Evolutionary conservation across 148 eudicot genomes (phyloP), one percentile per base, ranked within the genome.

Genomic region (Camellia granthamiana): DNA sequence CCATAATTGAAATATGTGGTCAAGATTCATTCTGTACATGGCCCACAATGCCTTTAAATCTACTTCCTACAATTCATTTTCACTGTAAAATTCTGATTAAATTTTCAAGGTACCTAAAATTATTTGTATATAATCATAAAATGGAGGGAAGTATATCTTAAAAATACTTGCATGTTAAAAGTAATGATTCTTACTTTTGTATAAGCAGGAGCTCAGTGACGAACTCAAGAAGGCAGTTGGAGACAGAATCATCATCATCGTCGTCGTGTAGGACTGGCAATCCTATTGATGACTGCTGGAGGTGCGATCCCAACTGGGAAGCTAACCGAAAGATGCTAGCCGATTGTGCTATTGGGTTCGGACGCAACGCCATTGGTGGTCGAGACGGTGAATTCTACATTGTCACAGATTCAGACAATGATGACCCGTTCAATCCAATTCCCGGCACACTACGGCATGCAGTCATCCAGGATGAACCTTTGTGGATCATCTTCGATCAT

Each of bases 281-380:
- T n/a, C 83, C 83, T 10, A 76, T 81, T 0, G 83, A 81, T 19
- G 83, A 81, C 49, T 81, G 83, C 13, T 75, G 83, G 83, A 59
- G 79, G 79, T 81, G 83, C 4, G 83, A 81, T 59, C 79, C 83
- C 3, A 69, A 81, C 74, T 81, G 83, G 83, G 83, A 81, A 42
- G 58, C 64, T 44, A 81, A 81, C 78, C 75, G 83, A 3, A 81
- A 81, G 64, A 14, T 75, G 68, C 68, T 81, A 67, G 83, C 83
- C 9, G 79, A 81, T 42, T 81, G 83, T 21, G 79, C 59, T 60
- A 56, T 58, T 7, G 83, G 83, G 59, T 81, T 81, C 13, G 83
- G 83, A 7, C 83, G 79, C 44, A 81, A 81, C 19, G 74, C 83
- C 13, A 76, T 58, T 3, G 83, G 79, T 4, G 83, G 83, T 3